Conservation (phyloP, 257 asterid genomes). For the Eucommia ulmoides region DNA sequence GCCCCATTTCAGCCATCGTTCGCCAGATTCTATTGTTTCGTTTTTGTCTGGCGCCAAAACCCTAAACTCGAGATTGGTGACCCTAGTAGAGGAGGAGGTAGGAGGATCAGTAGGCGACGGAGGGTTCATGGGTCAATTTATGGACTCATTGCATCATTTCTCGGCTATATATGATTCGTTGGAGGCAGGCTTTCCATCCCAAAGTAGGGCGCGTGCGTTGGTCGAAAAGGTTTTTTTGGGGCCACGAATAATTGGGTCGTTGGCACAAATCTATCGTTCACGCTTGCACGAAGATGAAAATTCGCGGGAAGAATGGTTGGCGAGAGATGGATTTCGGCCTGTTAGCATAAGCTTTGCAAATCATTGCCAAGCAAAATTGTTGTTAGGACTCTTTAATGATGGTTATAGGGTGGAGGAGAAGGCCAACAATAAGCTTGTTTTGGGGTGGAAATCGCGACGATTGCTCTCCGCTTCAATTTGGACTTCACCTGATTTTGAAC, state of each 20-base stretch:
- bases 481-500: conserved; percentile 38
- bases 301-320: conserved; percentile 58
- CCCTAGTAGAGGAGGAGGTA: conserved; percentile 75
- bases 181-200: conserved; percentile 77
- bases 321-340: conserved; percentile 27
- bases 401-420: conserved; percentile 70
- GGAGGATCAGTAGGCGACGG: conserved; percentile 14
- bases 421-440: conserved; percentile 39
- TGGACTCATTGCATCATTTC: conserved; percentile 59
- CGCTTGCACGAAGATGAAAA: conserved; percentile 18
- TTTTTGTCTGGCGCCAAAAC: conserved; percentile 45
- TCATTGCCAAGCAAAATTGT: conserved; percentile 68
- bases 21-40: conserved; percentile 47
- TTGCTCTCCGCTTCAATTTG: conserved; percentile 74
- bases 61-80: conserved; percentile 42
- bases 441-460: conserved; percentile 75
- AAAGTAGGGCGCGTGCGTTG: conserved; percentile 38
- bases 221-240: conserved; percentile 65
- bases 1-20: conserved; percentile 52
- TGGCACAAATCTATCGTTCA: conserved; percentile 35
- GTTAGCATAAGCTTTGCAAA: conserved; percentile 45
- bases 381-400: conserved; percentile 62
- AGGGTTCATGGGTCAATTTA: conserved; percentile 61
- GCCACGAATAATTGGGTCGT: conserved; percentile 41
- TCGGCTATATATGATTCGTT: conserved; percentile 58